Base-by-base conservation (phyloP, 345 rosid genomes). In the Odontarrhena argentea region DNA sequence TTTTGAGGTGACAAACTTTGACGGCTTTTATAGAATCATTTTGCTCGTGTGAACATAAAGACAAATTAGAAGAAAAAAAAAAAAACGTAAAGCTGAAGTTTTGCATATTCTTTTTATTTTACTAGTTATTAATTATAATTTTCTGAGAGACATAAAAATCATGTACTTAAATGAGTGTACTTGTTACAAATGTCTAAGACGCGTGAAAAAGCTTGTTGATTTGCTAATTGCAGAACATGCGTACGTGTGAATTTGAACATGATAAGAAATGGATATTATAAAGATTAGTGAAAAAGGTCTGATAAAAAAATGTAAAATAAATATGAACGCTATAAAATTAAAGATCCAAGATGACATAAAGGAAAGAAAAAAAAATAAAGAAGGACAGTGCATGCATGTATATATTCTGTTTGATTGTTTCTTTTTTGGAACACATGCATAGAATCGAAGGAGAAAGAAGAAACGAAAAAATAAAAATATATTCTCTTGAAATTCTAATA, bases 1-100 rank as follows among this genome's bases (percentile, higher is more conserved):
- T 48, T 74, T 67, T 61, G 56, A 30, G 43, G 34, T 60, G 15
- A 10, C 26, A 10, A 11, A 13, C 5, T 42, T 40, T 32, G 34
- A 54, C 22, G 55, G 60, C 32, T 55, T 45, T 74, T 61, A 74
- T 74, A 74, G 63, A 34, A 60, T 58, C 32, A 67, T 28, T 40
- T 67, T 18, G n/a, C 46, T 14, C 22, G 75, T 75, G 78, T 75
- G 78, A 75, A 75, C 75, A 55, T 54, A 54, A 24, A 18, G 74
- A 68, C 22, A 62, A 55, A 26, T 18, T 18, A 18, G 22, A 18
- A 18, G 22, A 18, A 18, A 28, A 43, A 30, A 43, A 30, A 12
- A 55, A 61, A 61, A 69, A 68, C 78, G 78, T 75, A 15, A 68
- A 47, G 44, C 14, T 49, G 55, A 75, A 75, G 78, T 58, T 75